Percentiles rank a stretch among this genome's conserved stretches.
Conservation (phyloP, 2,329 filamentous ascomycete genomes). For the Shiraia sp. region DNA sequence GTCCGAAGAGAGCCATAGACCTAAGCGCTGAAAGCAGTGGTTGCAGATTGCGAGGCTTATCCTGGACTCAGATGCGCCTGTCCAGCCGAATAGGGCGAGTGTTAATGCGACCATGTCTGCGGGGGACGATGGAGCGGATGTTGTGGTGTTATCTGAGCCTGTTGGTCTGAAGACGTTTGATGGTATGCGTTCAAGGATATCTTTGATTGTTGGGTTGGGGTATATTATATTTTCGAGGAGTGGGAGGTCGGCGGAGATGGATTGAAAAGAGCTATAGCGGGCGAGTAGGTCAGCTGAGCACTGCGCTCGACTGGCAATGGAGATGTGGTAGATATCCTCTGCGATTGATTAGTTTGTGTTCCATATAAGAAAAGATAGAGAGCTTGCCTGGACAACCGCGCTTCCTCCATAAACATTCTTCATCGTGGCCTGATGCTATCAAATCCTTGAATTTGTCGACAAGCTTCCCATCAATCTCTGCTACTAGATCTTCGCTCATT, state of each 20-base stretch:
- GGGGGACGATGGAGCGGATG: conserved; percentile 20
- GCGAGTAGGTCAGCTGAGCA: conserved; percentile 44
- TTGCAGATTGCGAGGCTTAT: conserved; percentile 78
- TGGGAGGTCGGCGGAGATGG: conserved; percentile 39
- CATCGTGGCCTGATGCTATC: conserved; percentile 74
- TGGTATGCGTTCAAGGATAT: conserved; percentile 31
- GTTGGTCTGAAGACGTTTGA: conserved; percentile 24
- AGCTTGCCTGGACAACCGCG: conserved; percentile 79
- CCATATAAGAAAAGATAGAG: not conserved
- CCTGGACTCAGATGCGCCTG: conserved; percentile 61
- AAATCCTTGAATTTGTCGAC: conserved; percentile 76
- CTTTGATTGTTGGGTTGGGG: conserved; percentile 30
- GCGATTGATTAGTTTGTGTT: conserved; percentile 16
- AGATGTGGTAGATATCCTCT: conserved; percentile 68
- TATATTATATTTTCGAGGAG: conserved; percentile 38
- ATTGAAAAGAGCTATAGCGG: conserved; percentile 46
- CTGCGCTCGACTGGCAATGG: conserved; percentile 43
- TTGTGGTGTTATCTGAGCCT: conserved; percentile 12
- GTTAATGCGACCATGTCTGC: conserved; percentile 33
- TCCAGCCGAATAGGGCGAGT: conserved; percentile 53
- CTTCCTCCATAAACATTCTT: conserved; percentile 83
- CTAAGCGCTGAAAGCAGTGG: conserved; percentile 84
- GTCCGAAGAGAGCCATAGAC: conserved; percentile 81
- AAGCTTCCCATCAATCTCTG: conserved; percentile 62
- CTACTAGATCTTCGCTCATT: conserved; percentile 52